Conservation (phyloP, 371 early-diverging fungal species). For the Mortierella sp. region DNA sequence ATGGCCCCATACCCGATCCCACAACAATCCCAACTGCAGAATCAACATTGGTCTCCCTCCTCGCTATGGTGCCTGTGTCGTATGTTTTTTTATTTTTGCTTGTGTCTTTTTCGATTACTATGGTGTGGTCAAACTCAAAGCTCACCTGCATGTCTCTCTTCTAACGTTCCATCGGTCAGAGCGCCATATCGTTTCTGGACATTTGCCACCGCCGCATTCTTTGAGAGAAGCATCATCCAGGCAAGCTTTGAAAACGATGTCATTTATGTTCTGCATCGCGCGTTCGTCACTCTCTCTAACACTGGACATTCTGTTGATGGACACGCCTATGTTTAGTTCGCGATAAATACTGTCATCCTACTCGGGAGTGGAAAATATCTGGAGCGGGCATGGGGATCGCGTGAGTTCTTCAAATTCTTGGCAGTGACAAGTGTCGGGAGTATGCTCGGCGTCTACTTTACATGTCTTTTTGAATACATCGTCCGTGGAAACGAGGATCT, state of each 20-base stretch:
- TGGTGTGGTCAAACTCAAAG: background rate
- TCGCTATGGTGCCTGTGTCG: slow-evolving; percentile 42
- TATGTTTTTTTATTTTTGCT: slow-evolving; percentile 8
- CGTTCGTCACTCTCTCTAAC: background rate
- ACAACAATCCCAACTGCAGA: slow-evolving; percentile 3
- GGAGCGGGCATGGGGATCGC: slow-evolving; percentile 82
- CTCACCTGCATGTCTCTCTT: background rate
- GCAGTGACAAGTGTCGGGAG: slow-evolving; percentile 64
- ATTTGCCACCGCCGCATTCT: slow-evolving; percentile 47
- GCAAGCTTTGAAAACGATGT: slow-evolving; percentile 9
- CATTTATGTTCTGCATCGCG: background rate
- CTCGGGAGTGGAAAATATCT: slow-evolving; percentile 78
- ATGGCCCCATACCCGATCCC: background rate
- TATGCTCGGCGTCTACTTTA: slow-evolving; percentile 67
- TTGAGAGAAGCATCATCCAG: slow-evolving; percentile 34
- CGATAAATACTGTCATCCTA: slow-evolving; percentile 59
- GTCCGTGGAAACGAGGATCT: slow-evolving; percentile 64
- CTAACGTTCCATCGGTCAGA: background rate
- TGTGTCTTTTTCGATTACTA: background rate
- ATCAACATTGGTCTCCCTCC: slow-evolving; percentile 8
- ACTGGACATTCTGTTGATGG: background rate
- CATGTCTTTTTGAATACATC: slow-evolving; percentile 68
- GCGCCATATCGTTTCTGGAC: slow-evolving; percentile 50
- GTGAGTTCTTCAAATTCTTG: slow-evolving; percentile 75
- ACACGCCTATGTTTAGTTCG: slow-evolving; percentile 61